Conservation (phyloP, 2,329 filamentous ascomycete genomes). For the Teratosphaeria nubilosa region DNA sequence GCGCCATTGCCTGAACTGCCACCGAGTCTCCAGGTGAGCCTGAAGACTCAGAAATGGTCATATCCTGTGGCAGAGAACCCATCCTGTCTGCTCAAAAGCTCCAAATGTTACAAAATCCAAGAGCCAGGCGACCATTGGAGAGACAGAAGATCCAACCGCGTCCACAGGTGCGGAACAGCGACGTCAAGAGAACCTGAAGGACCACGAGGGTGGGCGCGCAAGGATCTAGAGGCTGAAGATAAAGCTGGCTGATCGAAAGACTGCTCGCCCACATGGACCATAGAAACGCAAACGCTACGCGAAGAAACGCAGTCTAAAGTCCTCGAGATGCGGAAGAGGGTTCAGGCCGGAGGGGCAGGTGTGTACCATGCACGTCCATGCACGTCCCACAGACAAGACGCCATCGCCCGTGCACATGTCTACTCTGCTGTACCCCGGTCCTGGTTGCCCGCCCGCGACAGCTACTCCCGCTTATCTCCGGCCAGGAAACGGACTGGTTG, state of each 20-base stretch:
- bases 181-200: not conserved
- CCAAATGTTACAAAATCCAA: not conserved
- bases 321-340: not conserved
- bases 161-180: not conserved
- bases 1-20: slow-evolving; percentile 10
- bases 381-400: not conserved
- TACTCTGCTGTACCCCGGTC: not conserved
- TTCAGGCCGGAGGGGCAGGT: slow-evolving; percentile 1
- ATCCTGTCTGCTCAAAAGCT: slow-evolving; percentile 4
- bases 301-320: not conserved
- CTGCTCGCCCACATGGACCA: not conserved
- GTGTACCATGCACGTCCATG: slow-evolving; percentile 2
- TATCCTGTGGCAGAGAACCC: slow-evolving; percentile 14
- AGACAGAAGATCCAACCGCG: not conserved
- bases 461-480: not conserved
- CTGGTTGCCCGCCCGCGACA: not conserved
- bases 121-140: not conserved
- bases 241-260: not conserved
- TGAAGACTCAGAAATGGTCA: slow-evolving; percentile 19
- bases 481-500: not conserved
- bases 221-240: not conserved
- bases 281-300: not conserved
- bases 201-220: not conserved
- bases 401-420: not conserved
- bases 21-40: slow-evolving; percentile 19